Percentiles rank a stretch among this genome's conserved stretches.
phyloP scores from a whole-genome alignment of 2,329 filamentous ascomycete genomes.

The Colletotrichum filicis region DNA sequence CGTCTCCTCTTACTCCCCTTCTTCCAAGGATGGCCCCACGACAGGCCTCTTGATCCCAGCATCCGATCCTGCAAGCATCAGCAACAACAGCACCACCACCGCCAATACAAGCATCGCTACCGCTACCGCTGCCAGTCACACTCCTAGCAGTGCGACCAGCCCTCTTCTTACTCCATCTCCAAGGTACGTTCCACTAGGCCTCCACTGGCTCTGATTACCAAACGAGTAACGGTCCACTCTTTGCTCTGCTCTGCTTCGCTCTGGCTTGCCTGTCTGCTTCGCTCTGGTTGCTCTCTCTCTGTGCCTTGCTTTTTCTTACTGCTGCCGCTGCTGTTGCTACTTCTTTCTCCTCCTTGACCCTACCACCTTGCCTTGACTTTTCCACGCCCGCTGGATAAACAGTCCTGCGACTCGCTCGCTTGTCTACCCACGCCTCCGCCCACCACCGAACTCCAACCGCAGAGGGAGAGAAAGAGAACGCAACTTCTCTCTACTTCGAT shows the following conservation, averaged over 20 bases:
- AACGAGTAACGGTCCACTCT: conserved; percentile 33
- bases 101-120: conserved; percentile 11
- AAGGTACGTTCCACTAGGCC: conserved; percentile 30
- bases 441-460: not conserved
- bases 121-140: conserved; percentile 11
- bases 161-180: conserved; percentile 35
- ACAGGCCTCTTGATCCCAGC: conserved; percentile 49
- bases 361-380: conserved; percentile 26
- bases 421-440: not conserved
- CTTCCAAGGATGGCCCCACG: conserved; percentile 57
- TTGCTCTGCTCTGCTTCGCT: conserved; percentile 23
- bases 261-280: conserved; percentile 13
- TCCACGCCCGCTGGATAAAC: conserved; percentile 18
- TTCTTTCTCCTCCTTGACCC: conserved; percentile 20
- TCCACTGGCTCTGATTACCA: conserved; percentile 32
- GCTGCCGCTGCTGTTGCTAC: not conserved
- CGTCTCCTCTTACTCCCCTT: conserved; percentile 33
- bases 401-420: conserved; percentile 13
- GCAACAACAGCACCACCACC: conserved; percentile 37
- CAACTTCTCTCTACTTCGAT: conserved; percentile 3
- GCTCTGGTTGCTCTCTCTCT: conserved; percentile 11
- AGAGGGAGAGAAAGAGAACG: not conserved
- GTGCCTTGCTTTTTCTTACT: conserved; percentile 1
- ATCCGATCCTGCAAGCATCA: conserved; percentile 38
- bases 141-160: conserved; percentile 19